phyloP scores from a whole-genome alignment of 805 yeast species.

The Wickerhamiella allomyrinae region DNA sequence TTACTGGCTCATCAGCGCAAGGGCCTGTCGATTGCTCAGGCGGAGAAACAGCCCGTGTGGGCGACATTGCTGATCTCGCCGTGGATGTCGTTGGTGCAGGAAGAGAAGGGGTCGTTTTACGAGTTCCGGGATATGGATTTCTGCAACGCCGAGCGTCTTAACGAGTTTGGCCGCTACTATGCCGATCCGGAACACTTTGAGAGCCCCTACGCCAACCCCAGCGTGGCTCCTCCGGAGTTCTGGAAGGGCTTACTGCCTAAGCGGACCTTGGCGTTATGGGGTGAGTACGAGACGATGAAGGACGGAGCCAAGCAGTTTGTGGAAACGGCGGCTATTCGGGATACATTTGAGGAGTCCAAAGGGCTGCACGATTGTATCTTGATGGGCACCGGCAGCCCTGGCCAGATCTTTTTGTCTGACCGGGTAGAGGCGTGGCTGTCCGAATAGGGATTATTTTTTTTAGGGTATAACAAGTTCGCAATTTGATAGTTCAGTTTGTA shows the following conservation, averaged over 20 bases:
- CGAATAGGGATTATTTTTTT: too few relatives aligned
- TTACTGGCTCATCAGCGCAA: constrained; percentile 8
- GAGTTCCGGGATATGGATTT: constrained; percentile 1
- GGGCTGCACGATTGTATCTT: constrained; percentile 19
- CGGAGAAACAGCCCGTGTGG: constrained; percentile 5
- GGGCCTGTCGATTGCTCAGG: background rate
- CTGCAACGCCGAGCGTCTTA: background rate
- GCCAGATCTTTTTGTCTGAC: background rate
- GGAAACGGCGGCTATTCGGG: constrained; percentile 5
- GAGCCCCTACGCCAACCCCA: constrained; percentile 2
- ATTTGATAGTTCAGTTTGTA: too few relatives aligned
- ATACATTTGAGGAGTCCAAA: constrained; percentile 12
- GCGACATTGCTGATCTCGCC: constrained; percentile 11
- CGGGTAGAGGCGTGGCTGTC: background rate
- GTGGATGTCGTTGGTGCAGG: constrained; percentile 3
- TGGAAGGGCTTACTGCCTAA: constrained; percentile 11
- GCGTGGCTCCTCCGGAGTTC: constrained; percentile 1
- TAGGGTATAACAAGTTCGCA: too few relatives aligned
- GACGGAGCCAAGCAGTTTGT: constrained; percentile 10
- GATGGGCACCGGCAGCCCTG: background rate
- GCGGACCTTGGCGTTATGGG: constrained; percentile 14
- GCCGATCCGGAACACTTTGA: background rate
- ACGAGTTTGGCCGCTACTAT: constrained; percentile 2
- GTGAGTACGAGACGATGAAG: constrained; percentile 12
- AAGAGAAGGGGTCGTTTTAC: background rate